Evolutionary conservation across 352 stramenopile species (phyloP).

Genomic region (Pythium biforme): DNA sequence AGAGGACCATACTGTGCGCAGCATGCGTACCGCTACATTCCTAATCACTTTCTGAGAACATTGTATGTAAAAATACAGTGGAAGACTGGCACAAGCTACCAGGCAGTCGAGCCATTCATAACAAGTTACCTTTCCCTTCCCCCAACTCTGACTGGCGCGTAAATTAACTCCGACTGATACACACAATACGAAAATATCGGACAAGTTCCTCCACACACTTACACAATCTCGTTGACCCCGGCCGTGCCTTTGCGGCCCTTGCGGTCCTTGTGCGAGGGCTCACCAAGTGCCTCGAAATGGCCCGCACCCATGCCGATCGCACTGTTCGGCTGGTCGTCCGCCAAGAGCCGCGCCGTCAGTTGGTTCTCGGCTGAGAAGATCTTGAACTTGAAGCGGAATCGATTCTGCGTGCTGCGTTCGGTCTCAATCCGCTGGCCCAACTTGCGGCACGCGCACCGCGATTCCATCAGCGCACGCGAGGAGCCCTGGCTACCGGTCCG

Average conservation of each 20-base stretch:
- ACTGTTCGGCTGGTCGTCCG: slow-evolving; percentile 10
- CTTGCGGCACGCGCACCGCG: slow-evolving; percentile 27
- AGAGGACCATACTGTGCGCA: too few species aligned
- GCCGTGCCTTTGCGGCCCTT: not conserved
- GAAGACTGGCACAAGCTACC: too few species aligned
- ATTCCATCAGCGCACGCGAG: not conserved
- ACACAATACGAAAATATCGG: too few species aligned
- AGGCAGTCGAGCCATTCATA: too few species aligned
- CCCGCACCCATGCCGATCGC: not conserved
- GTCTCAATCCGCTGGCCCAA: slow-evolving; percentile 22
- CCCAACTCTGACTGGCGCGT: too few species aligned
- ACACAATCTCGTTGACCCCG: not conserved
- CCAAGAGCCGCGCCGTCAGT: slow-evolving; percentile 18
- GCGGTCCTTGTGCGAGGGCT: not conserved
- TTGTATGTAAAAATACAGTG: too few species aligned
- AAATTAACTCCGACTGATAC: too few species aligned
- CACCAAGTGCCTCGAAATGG: not conserved
- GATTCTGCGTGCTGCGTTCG: slow-evolving; percentile 7
- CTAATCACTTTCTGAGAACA: too few species aligned
- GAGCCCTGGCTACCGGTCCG: not conserved
- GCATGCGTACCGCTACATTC: too few species aligned
- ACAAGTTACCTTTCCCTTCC: too few species aligned
- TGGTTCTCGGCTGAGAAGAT: slow-evolving; percentile 25
- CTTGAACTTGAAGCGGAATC: slow-evolving; percentile 17
- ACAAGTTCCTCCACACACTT: too few species aligned